Evolutionary conservation across 306 rosid genomes (phyloP), one percentile per base, ranked within the genome.

Genomic region (Malus fusca): DNA sequence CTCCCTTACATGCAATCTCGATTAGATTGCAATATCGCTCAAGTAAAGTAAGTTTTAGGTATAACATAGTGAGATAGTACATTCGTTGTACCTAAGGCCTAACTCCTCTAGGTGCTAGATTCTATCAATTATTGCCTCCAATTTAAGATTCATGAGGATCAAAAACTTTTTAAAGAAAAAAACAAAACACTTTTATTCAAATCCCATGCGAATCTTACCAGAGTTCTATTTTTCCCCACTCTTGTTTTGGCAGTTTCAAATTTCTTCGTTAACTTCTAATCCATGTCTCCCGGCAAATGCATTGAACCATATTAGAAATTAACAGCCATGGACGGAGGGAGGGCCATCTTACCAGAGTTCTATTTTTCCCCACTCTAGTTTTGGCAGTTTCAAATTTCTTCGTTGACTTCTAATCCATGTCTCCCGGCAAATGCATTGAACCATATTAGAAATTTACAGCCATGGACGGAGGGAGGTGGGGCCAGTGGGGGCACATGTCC

Each of bases 181-280:
- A 65, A 78, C 75, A 66, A 66, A 69, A 58, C 17, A 58, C 78
- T 71, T 75, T 71, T 71, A 40, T 56, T 69, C 22, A 22, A 75
- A 73, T 21, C 73, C 55, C 55, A 48, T 55, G 64, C 40, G 62
- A 61, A 75, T 72, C 79, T 67, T 71, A n/a, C 14, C 25, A 6
- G 56, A 35, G 51, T 67, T 33, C 17, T 71, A 61, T 52, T 59
- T 79, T 83, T 31, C 61, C 67, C 44, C 58, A 17, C 18, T 72
- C 72, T 18, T 68, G 40, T 70, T 78, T 78, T 75, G 83, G 72
- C 68, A 12, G 55, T 22, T 66, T 69, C 30, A 56, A 64, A 64
- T 18, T 8, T 19, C 22, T 28, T 51, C 65, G 14, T 51, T 72
- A 73, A 76, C 81, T 75, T 74, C 46, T 2, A 15, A 30, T 53